Conservation (phyloP, 495 filamentous ascomycete genomes). For the Cercophora samala region DNA sequence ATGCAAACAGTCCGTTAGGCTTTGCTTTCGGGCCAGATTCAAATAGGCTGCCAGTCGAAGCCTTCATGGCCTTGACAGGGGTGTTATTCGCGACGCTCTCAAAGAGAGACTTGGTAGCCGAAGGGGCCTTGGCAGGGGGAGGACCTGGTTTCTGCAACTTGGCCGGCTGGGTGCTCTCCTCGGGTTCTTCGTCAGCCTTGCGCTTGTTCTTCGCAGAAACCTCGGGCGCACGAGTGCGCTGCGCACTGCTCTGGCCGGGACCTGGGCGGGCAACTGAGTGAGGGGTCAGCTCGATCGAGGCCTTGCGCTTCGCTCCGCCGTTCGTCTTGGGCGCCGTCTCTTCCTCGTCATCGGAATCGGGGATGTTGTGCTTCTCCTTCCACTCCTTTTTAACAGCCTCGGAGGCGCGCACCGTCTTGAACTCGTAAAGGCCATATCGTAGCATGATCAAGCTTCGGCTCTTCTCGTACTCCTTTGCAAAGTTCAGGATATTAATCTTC, state of each 20-base stretch:
- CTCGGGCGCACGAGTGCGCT: constrained; percentile 42
- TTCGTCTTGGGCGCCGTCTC: constrained; percentile 19
- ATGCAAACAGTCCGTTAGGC: constrained; percentile 31
- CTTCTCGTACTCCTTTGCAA: constrained; percentile 54
- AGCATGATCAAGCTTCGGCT: constrained; percentile 52
- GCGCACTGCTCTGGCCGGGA: constrained; percentile 39
- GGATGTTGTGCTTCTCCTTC: constrained; percentile 45
- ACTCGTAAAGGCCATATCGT: constrained; percentile 51
- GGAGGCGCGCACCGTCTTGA: constrained; percentile 50
- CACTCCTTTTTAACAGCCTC: constrained; percentile 48
- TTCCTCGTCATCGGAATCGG: constrained; percentile 37
- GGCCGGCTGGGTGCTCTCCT: constrained; percentile 54
- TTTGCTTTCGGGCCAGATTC: background rate
- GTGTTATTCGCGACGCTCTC: constrained; percentile 45
- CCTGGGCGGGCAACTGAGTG: constrained; percentile 33
- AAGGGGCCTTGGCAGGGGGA: constrained; percentile 39
- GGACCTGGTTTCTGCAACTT: constrained; percentile 54
- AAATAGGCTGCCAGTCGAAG: constrained; percentile 1
- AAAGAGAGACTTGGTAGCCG: constrained; percentile 45
- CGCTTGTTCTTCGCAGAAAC: constrained; percentile 39
- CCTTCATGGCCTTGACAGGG: constrained; percentile 30
- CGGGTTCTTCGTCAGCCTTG: constrained; percentile 42
- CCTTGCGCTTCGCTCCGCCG: constrained; percentile 44
- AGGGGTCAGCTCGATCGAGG: constrained; percentile 40
- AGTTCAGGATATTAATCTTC: constrained; percentile 52